Evolutionary conservation across 139 green algal species (phyloP).

Genomic region (Ulvella scutata): DNA sequence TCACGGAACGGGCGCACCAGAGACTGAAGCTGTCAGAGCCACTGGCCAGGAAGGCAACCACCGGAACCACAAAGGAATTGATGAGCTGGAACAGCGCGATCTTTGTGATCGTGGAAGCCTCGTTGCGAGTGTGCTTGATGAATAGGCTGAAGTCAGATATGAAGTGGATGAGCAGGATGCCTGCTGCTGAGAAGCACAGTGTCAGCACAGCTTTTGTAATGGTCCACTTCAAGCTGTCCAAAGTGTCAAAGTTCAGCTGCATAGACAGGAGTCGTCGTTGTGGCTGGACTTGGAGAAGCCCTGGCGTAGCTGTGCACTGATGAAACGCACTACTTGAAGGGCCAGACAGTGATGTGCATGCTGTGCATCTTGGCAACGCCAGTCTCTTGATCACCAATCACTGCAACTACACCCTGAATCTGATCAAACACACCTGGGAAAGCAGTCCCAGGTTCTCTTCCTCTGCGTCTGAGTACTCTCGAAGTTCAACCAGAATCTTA

Average conservation of each 20-base stretch:
- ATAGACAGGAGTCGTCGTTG: no score
- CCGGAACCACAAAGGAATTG: not conserved
- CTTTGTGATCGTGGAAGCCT: not conserved
- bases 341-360: no score
- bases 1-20: not conserved
- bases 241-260: not conserved
- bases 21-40: not conserved
- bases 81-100: constrained; percentile 1
- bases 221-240: not conserved
- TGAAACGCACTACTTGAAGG: no score
- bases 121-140: not conserved
- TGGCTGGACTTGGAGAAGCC: no score
- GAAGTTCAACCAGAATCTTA: no score
- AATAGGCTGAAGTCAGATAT: not conserved
- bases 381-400: no score
- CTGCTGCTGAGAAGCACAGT: not conserved
- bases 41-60: not conserved
- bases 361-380: no score
- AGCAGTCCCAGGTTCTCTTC: no score
- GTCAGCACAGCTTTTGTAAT: not conserved
- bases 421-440: no score
- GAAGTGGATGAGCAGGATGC: not conserved
- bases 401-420: no score
- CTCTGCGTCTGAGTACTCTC: no score
- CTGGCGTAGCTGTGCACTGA: no score